Conservation (phyloP, 108 stramenopile genomes). For the Fragilariopsis cylindrus region DNA sequence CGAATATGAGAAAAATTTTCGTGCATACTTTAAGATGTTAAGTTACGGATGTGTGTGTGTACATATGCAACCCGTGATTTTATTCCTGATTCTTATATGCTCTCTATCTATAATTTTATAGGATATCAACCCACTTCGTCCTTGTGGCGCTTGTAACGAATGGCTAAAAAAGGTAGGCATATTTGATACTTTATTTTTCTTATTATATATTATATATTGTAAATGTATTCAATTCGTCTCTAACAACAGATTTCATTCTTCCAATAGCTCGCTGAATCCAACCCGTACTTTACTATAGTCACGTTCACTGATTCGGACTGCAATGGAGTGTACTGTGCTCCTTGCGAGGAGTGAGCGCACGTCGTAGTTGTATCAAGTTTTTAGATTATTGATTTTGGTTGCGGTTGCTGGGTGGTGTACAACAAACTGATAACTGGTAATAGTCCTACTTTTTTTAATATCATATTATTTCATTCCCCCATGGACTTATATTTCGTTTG, state of each 20-base stretch:
- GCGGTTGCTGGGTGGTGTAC: neutral
- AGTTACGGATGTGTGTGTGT: no score
- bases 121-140: slow-evolving; percentile 92
- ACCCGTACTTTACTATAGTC: slow-evolving; percentile 93
- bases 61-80: no score
- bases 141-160: slow-evolving; percentile 97
- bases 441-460: neutral
- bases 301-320: slow-evolving; percentile 92
- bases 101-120: slow-evolving; percentile 5
- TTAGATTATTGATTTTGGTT: neutral
- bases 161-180: slow-evolving; percentile 91
- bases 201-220: neutral
- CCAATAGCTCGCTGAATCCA: slow-evolving; percentile 77
- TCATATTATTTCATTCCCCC: slow-evolving; percentile 21
- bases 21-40: no score
- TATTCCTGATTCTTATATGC: neutral
- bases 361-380: neutral
- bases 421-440: neutral
- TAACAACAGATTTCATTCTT: neutral
- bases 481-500: slow-evolving; percentile 9
- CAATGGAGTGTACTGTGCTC: slow-evolving; percentile 84
- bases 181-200: neutral
- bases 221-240: neutral
- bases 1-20: no score
- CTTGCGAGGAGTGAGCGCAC: slow-evolving; percentile 56